Evolutionary conservation across 1,139 yeast genomes (phyloP).

Genomic region (Zygotorulaspora mrakii): DNA sequence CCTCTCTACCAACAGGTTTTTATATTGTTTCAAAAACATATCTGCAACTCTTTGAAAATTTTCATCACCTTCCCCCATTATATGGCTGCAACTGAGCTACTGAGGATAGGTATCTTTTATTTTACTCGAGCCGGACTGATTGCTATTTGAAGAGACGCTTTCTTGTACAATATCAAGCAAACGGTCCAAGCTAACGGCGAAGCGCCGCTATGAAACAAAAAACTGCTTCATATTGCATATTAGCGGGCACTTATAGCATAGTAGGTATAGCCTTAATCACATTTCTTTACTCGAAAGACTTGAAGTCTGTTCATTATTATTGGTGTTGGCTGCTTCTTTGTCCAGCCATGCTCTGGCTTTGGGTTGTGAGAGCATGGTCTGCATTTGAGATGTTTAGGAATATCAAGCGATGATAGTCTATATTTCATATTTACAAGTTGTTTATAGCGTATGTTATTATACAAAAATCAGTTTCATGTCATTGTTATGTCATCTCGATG

Average conservation of each 20-base stretch:
- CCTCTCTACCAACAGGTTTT: slow-evolving; percentile 20
- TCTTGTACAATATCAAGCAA: not conserved
- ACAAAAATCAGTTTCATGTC: slow-evolving; percentile 4
- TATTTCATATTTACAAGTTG: slow-evolving; percentile 7
- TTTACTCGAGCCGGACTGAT: not conserved
- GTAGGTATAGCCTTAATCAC: slow-evolving; percentile 10
- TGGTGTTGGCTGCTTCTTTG: slow-evolving; percentile 25
- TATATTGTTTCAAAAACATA: slow-evolving; percentile 27
- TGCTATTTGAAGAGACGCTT: not conserved
- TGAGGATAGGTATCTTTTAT: not conserved
- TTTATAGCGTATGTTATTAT: slow-evolving; percentile 10
- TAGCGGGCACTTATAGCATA: slow-evolving; percentile 15
- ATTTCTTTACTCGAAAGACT: slow-evolving; percentile 14
- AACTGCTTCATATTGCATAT: slow-evolving; percentile 13
- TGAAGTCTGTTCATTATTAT: slow-evolving; percentile 18
- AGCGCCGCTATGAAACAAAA: slow-evolving; percentile 14
- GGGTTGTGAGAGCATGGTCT: slow-evolving; percentile 32
- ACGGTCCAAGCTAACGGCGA: not conserved
- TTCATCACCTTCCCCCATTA: slow-evolving; percentile 5
- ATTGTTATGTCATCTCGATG: slow-evolving; percentile 45
- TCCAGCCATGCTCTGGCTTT: slow-evolving; percentile 30
- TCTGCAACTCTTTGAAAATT: slow-evolving; percentile 16
- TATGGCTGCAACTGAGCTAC: not conserved
- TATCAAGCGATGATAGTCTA: slow-evolving; percentile 19
- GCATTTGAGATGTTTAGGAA: slow-evolving; percentile 31